These are phyloP conservation scores for Hsuehochloa calcarea DNA, from an alignment of 176 grass and related monocot genomes.

Conservation along the genomic window DNA sequence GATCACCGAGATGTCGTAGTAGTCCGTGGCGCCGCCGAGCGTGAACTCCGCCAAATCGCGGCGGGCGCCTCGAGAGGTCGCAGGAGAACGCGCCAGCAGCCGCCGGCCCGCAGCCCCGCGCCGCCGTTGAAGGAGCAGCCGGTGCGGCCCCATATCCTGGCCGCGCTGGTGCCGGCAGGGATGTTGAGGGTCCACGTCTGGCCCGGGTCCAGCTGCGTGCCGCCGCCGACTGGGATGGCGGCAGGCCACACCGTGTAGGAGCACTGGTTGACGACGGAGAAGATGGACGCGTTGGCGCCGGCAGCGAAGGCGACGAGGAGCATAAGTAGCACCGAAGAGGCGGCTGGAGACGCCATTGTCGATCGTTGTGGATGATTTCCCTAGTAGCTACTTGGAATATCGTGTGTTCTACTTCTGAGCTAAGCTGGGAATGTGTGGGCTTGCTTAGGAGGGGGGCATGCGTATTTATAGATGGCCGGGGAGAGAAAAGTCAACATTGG, in stretches of 20 bases:
- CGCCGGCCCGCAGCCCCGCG: background rate
- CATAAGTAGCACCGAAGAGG: slow-evolving; percentile 6
- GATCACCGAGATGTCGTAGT: slow-evolving; percentile 4
- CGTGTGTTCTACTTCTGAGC: no score
- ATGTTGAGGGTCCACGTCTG: background rate
- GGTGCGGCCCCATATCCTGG: slow-evolving; percentile 24
- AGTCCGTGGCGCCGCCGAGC: background rate
- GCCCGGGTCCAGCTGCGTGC: no score
- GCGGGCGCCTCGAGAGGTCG: background rate
- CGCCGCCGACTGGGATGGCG: no score
- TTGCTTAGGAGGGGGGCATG: no score
- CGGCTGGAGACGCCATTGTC: background rate
- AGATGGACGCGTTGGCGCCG: slow-evolving; percentile 1
- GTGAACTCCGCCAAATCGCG: slow-evolving; percentile 28
- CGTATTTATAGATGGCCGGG: no score
- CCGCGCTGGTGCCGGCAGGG: background rate
- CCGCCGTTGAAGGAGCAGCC: slow-evolving; percentile 10
- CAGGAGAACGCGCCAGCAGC: background rate
- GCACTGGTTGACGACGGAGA: slow-evolving; percentile 58
- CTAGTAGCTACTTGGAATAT: no score
- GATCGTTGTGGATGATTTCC: background rate
- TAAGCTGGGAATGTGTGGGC: no score
- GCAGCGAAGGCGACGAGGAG: background rate
- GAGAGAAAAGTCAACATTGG: no score
- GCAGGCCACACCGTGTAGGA: background rate